Conservation (phyloP, 768 basidiomycete genomes). For the Rhodotorula paludigena region DNA sequence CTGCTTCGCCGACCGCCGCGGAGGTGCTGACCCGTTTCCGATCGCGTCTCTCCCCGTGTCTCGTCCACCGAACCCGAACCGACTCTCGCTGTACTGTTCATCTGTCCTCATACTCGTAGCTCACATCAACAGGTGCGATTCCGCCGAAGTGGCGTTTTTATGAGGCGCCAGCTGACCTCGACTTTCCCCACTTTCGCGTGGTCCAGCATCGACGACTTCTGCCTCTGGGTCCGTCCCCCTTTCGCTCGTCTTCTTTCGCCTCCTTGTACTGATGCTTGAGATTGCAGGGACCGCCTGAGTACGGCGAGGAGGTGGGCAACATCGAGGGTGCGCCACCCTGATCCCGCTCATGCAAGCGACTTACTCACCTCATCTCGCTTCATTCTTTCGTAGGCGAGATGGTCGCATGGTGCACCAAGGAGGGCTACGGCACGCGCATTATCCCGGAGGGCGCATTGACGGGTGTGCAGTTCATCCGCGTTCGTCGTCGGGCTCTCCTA, state of each 20-base stretch:
- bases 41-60: background rate
- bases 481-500: background rate
- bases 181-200: background rate
- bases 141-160: background rate
- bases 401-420: slow-evolving; percentile 47
- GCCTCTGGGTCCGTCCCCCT: background rate
- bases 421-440: slow-evolving; percentile 63
- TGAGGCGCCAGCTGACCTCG: background rate
- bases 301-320: slow-evolving; percentile 33
- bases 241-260: background rate
- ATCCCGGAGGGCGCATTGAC: slow-evolving; percentile 63
- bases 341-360: background rate
- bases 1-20: background rate
- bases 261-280: background rate
- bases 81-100: background rate
- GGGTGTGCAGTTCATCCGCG: slow-evolving; percentile 59
- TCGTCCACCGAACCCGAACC: too few relatives aligned
- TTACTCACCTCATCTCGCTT: background rate
- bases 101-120: slow-evolving; percentile 25
- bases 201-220: slow-evolving; percentile 3
- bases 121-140: slow-evolving; percentile 39
- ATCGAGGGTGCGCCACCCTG: slow-evolving; percentile 32
- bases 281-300: slow-evolving; percentile 32
- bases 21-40: background rate
- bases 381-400: slow-evolving; percentile 23